A percentile compares a stretch with the other conserved stretches of the same genome.
These are phyloP conservation scores for Crithidia fasciculata DNA, from an alignment of 208 protist genomes.

Conservation along the genomic window DNA sequence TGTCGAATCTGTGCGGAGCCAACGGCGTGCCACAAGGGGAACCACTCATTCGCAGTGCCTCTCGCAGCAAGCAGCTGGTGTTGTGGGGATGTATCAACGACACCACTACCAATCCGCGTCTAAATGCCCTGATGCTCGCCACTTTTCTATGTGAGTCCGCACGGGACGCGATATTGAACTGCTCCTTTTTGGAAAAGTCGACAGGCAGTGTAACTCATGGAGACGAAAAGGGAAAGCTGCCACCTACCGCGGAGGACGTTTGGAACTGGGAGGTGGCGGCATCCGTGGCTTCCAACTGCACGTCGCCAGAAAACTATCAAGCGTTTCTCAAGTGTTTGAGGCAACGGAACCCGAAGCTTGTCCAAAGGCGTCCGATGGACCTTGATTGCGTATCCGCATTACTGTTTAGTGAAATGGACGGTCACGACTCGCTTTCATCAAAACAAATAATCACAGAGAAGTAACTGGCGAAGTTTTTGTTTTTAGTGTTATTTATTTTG, in stretches of 20 bases:
- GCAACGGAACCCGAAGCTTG: not conserved
- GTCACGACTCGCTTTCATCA: not conserved
- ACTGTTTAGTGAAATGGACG: constrained; percentile 24
- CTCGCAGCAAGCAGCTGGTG: constrained; percentile 64
- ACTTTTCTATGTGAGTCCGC: constrained; percentile 41
- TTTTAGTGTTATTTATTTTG: not conserved
- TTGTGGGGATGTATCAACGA: constrained; percentile 56
- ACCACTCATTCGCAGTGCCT: constrained; percentile 20
- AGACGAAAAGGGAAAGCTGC: no score
- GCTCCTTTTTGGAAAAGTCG: not conserved
- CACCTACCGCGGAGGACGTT: constrained; percentile 5
- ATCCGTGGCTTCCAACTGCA: constrained; percentile 72
- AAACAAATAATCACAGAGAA: not conserved
- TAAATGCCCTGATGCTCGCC: constrained; percentile 44
- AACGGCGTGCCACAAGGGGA: constrained; percentile 5
- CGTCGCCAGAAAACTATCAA: constrained; percentile 29
- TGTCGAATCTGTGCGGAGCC: not conserved
- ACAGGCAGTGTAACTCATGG: not conserved
- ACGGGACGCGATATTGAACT: constrained; percentile 27
- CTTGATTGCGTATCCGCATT: constrained; percentile 17
- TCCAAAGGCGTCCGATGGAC: not conserved
- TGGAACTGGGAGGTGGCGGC: constrained; percentile 61
- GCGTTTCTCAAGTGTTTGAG: constrained; percentile 21
- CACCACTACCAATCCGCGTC: constrained; percentile 26
- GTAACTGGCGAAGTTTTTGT: not conserved